Percentiles rank a stretch among this genome's conserved stretches.
Evolutionary conservation across 1,284 basidiomycete genomes (phyloP).

Genomic region (Pseudozyma tsukubaensis): DNA sequence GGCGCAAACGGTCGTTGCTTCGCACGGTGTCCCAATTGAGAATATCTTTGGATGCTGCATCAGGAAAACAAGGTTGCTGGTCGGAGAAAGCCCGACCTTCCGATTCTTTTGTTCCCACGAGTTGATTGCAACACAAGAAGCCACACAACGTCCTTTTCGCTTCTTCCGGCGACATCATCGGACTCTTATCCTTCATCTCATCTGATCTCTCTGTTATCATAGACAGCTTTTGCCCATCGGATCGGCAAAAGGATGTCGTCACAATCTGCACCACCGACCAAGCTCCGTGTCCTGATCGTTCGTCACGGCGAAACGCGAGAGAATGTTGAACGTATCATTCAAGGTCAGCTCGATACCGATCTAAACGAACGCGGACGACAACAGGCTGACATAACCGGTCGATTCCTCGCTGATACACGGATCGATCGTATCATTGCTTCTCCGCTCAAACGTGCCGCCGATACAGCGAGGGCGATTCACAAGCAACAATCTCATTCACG

Average conservation of each 20-base stretch:
- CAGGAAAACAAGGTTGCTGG: too few relatives aligned
- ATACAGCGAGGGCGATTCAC: slow-evolving; percentile 40
- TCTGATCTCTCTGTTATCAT: too few relatives aligned
- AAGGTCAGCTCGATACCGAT: slow-evolving; percentile 65
- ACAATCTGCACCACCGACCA: background rate
- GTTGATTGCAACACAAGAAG: too few relatives aligned
- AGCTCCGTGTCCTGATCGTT: slow-evolving; percentile 56
- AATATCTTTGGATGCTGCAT: too few relatives aligned
- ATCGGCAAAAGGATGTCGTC: background rate
- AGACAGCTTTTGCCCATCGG: background rate
- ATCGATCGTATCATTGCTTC: slow-evolving; percentile 61
- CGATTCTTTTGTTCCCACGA: too few relatives aligned
- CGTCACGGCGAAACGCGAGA: slow-evolving; percentile 66
- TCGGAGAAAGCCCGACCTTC: too few relatives aligned
- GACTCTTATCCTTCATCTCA: background rate
- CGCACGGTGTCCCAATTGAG: too few relatives aligned
- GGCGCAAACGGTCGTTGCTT: too few relatives aligned
- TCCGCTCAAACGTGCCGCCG: slow-evolving; percentile 55
- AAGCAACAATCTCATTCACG: too few relatives aligned
- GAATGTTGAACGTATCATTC: slow-evolving; percentile 65
- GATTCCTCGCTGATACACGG: slow-evolving; percentile 37
- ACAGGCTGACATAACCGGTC: slow-evolving; percentile 58
- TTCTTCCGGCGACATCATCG: too few relatives aligned
- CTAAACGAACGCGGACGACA: slow-evolving; percentile 56
- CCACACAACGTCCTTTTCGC: too few relatives aligned